These are phyloP conservation scores for Saccharum spontaneum DNA, from an alignment of 176 grass and related monocot genomes.

Conservation along the genomic window DNA sequence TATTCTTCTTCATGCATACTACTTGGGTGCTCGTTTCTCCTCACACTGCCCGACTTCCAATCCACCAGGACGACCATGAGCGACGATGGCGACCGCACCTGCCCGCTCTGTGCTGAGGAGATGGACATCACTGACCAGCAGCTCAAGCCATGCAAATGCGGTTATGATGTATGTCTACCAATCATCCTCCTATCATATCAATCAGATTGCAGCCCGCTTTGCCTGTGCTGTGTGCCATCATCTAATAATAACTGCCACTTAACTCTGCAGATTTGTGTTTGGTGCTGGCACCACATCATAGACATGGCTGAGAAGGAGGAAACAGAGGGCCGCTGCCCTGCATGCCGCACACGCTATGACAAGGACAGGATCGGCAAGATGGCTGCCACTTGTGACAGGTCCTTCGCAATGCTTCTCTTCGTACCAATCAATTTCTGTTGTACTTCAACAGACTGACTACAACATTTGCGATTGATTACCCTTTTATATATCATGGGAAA, in stretches of 20 bases:
- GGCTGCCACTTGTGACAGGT: constrained; percentile 86
- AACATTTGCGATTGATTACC: not conserved
- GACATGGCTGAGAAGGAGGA: constrained; percentile 98
- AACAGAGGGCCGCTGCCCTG: constrained; percentile 85
- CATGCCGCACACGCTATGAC: constrained; percentile 80
- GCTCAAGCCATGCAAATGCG: constrained; percentile 95
- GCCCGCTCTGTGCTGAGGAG: constrained; percentile 95
- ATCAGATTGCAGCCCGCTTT: not conserved
- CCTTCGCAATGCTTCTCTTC: not conserved
- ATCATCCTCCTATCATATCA: not conserved
- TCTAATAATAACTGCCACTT: not conserved
- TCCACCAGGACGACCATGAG: constrained; percentile 77
- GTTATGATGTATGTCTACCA: constrained; percentile 62
- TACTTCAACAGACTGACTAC: no score
- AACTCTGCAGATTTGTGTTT: constrained; percentile 79
- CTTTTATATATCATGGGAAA: not conserved
- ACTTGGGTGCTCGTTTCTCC: not conserved
- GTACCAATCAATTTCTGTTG: not conserved
- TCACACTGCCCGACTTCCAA: not conserved
- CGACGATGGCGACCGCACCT: constrained; percentile 89
- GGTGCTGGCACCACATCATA: constrained; percentile 99
- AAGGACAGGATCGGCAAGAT: constrained; percentile 96
- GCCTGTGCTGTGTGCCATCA: not conserved
- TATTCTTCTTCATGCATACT: not conserved
- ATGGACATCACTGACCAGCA: constrained; percentile 99